Conservation (phyloP, 1,139 yeast species). For the Geotrichum fermentans region DNA sequence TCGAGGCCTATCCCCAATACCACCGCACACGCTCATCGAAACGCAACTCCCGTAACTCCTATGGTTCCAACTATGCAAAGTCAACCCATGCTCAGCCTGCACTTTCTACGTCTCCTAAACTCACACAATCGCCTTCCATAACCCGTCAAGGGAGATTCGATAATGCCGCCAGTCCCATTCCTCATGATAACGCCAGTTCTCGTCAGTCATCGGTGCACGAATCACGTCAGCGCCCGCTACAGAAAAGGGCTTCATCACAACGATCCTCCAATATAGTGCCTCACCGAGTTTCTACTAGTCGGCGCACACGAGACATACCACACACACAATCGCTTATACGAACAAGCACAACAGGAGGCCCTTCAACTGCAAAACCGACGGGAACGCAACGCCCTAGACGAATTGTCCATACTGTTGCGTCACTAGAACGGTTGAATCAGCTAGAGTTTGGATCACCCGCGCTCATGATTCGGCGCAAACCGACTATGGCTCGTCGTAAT, state of each 20-base stretch:
- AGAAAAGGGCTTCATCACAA: no score
- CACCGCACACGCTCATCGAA: not conserved
- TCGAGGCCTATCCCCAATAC: not conserved
- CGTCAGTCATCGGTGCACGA: no score
- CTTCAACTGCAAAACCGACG: not conserved
- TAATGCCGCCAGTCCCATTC: no score
- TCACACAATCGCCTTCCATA: no score
- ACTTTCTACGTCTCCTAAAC: no score
- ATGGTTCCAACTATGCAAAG: not conserved
- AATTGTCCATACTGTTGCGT: constrained; percentile 12
- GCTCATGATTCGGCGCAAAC: constrained; percentile 22
- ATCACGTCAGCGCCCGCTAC: no score
- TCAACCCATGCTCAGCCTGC: not conserved
- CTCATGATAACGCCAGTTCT: not conserved
- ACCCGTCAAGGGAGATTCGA: no score
- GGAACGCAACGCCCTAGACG: constrained; percentile 1
- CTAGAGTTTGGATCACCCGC: constrained; percentile 19
- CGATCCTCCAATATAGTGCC: no score
- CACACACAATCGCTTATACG: not conserved
- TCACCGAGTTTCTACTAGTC: not conserved
- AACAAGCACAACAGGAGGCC: not conserved
- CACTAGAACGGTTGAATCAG: constrained; percentile 18
- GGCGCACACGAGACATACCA: constrained; percentile 1
- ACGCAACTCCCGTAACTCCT: not conserved
- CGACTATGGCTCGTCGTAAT: constrained; percentile 23